These are phyloP conservation scores for Termitomyces sp. DNA, from an alignment of 1,284 basidiomycete genomes.

Conservation along the genomic window DNA sequence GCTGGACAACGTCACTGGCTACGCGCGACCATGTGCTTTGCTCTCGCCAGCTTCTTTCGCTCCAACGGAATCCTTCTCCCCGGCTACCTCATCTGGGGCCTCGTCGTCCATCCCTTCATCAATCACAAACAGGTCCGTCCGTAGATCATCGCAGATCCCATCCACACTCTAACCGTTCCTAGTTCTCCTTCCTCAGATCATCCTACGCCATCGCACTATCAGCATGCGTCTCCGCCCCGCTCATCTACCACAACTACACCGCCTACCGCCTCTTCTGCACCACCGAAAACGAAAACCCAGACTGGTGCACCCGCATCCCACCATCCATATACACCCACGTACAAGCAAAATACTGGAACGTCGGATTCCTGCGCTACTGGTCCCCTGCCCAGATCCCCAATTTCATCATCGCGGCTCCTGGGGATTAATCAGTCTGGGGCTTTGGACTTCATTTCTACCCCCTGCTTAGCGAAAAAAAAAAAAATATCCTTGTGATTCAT, in stretches of 20 bases:
- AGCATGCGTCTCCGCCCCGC: conserved; percentile 54
- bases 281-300: conserved; percentile 18
- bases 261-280: conserved; percentile 68
- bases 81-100: conserved; percentile 73
- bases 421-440: conserved; percentile 65
- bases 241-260: conserved; percentile 63
- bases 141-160: conserved; percentile 8
- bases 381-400: conserved; percentile 80
- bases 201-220: conserved; percentile 38
- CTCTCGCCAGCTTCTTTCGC: conserved; percentile 65
- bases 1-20: conserved; percentile 48
- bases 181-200: conserved; percentile 32
- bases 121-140: conserved; percentile 34
- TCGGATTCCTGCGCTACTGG: conserved; percentile 88
- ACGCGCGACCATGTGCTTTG: conserved; percentile 57
- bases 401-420: conserved; percentile 79
- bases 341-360: conserved; percentile 85
- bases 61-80: conserved; percentile 78
- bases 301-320: conserved; percentile 62
- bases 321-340: conserved; percentile 83
- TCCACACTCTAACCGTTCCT: neutral
- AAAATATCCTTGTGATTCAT: neutral
- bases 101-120: conserved; percentile 51
- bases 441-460: conserved; percentile 87
- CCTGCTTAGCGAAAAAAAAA: conserved; percentile 49